These are phyloP conservation scores for Amyloporia xantha DNA, from an alignment of 768 basidiomycete genomes.

Conservation along the genomic window DNA sequence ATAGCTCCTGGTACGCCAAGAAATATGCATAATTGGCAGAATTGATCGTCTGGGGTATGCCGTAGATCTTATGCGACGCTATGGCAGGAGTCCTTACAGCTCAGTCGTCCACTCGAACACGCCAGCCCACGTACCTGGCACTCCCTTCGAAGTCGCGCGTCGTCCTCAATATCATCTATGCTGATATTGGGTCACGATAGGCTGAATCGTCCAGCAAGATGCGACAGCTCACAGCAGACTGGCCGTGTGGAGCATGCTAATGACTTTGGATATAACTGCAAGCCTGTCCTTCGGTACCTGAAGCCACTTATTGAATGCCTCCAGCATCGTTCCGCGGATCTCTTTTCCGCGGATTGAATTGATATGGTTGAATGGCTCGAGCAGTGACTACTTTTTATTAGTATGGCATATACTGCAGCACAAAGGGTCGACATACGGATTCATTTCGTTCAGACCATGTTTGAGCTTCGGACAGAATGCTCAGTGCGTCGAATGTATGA, in stretches of 20 bases:
- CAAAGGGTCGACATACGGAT: constrained; percentile 7
- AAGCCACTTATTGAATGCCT: constrained; percentile 92
- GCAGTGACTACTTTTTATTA: constrained; percentile 36
- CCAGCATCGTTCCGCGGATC: constrained; percentile 79
- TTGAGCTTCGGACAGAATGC: constrained; percentile 8
- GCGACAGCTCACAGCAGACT: constrained; percentile 68
- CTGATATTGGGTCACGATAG: constrained; percentile 33
- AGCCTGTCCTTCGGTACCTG: constrained; percentile 71
- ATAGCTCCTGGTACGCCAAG: constrained; percentile 82
- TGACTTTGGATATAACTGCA: constrained; percentile 66
- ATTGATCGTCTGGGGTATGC: constrained; percentile 95
- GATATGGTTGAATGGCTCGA: constrained; percentile 87
- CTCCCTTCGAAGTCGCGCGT: constrained; percentile 81
- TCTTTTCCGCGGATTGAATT: constrained; percentile 88
- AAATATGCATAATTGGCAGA: constrained; percentile 97
- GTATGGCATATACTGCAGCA: not conserved
- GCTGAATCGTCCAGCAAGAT: not conserved
- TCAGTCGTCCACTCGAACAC: too few species aligned
- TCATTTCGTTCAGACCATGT: constrained; percentile 19
- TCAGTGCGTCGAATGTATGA: constrained; percentile 5
- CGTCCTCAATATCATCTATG: constrained; percentile 93
- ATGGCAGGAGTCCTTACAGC: too few species aligned
- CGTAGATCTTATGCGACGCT: constrained; percentile 96
- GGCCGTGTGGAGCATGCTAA: constrained; percentile 92
- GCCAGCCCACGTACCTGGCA: constrained; percentile 69